Conservation (phyloP, 768 basidiomycete species). For the Thelephora ganbajun region DNA sequence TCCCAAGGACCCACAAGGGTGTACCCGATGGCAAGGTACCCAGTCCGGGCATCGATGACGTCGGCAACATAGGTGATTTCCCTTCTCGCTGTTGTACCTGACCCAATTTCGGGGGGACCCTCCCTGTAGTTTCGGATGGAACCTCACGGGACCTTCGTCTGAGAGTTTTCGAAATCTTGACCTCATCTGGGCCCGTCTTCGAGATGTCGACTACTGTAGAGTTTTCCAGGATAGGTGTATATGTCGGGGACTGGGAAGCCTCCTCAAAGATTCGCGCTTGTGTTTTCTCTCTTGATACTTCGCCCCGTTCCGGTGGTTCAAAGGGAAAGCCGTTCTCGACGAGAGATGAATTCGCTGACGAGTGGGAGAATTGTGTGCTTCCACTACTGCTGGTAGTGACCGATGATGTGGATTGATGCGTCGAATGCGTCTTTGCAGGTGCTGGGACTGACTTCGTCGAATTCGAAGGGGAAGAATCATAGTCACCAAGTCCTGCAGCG, state of each 20-base stretch:
- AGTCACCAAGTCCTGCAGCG: constrained; percentile 27
- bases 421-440: constrained; percentile 9
- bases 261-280: constrained; percentile 7
- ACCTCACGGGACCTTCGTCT: constrained; percentile 17
- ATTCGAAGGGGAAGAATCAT: constrained; percentile 13
- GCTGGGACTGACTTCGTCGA: constrained; percentile 8
- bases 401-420: constrained; percentile 19
- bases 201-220: constrained; percentile 26
- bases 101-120: constrained; percentile 7
- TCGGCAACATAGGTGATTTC: constrained; percentile 7
- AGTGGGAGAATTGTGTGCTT: constrained; percentile 29
- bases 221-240: constrained; percentile 37
- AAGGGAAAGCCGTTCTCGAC: constrained; percentile 18
- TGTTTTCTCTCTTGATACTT: constrained; percentile 1
- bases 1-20: constrained; percentile 27
- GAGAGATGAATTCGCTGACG: constrained; percentile 29
- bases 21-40: constrained; percentile 20
- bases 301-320: constrained; percentile 10
- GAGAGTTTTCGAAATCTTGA: constrained; percentile 11
- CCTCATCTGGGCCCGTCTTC: constrained; percentile 6
- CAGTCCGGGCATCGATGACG: constrained; percentile 24
- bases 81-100: constrained; percentile 2
- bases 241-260: constrained; percentile 16
- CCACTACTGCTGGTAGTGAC: constrained; percentile 11
- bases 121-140: constrained; percentile 14